Base-by-base conservation (phyloP, 495 filamentous ascomycete species). In the Lineolata rhizophorae region DNA sequence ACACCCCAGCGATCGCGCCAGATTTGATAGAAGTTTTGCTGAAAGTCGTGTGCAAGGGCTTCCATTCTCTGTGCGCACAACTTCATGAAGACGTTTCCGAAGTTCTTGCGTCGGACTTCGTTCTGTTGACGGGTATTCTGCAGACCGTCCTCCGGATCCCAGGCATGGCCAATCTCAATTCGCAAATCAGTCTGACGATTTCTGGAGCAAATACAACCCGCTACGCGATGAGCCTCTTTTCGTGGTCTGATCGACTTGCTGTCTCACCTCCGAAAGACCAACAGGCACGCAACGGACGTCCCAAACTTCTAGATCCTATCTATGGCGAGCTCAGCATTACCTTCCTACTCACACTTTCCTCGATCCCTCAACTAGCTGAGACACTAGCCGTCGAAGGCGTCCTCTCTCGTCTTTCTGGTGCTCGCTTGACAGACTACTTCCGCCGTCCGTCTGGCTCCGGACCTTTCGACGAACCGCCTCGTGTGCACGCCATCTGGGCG, bases 271-370 rank as follows among this genome's bases (percentile, higher is more conserved):
- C n/a, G n/a, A n/a, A n/a, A n/a, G n/a, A n/a, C n/a, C n/a, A n/a
- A n/a, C n/a, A n/a, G n/a, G n/a, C n/a, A n/a, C n/a, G n/a, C n/a
- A n/a, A n/a, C n/a, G n/a, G n/a, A n/a, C n/a, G n/a, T n/a, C n/a
- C n/a, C n/a, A 43, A 66, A 10, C 21, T 17, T 35, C 36, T 30
- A 14, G 85, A 97, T 40, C 90, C 87, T n/a, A 58, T 99, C 27
- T 94, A 93, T 54, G 90, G 81, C 39, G 82, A 94, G 43, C 57
- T 93, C 12, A 75, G 76, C 42, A 62, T 93, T 5, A 64, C 77
- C 12, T 85, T 93, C 50, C 69, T 99, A 12, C 67, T 92, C 31
- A 79, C 85, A 42, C 60, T 99, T 19, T 92, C 83, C 1, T 68
- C 62, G 22, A 58, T 95, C 3, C 76, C 76, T n/a, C 43, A 63